These are phyloP conservation scores for Euphorbia corollata DNA, from an alignment of 441 rosid species.

Conservation along the genomic window DNA sequence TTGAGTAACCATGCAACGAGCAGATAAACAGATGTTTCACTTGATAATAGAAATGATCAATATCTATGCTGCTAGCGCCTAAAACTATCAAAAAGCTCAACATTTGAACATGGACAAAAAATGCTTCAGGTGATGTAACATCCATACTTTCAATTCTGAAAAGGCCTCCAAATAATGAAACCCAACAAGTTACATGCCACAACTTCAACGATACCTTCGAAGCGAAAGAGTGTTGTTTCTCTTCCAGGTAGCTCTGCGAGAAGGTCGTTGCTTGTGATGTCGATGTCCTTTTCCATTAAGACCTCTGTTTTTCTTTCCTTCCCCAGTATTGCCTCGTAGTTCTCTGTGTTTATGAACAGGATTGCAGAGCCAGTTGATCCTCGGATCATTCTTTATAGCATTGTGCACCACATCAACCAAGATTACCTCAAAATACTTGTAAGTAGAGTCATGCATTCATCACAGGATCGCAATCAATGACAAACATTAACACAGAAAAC, in stretches of 20 bases:
- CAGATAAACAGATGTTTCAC: too few species aligned
- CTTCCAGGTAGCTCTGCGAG: slow-evolving; percentile 94
- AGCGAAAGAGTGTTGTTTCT: slow-evolving; percentile 62
- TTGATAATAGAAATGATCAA: not conserved
- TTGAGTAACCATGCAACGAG: too few species aligned
- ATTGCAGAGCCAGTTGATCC: slow-evolving; percentile 84
- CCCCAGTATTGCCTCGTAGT: slow-evolving; percentile 79
- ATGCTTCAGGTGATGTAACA: slow-evolving; percentile 6
- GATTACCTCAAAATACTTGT: slow-evolving; percentile 75
- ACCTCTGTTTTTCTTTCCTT: slow-evolving; percentile 85
- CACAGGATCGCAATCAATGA: slow-evolving; percentile 5
- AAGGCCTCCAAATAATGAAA: slow-evolving; percentile 14
- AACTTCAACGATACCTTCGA: slow-evolving; percentile 62
- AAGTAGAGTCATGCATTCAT: slow-evolving; percentile 58
- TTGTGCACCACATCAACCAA: slow-evolving; percentile 75
- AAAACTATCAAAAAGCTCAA: slow-evolving; percentile 2
- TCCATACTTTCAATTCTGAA: slow-evolving; percentile 22
- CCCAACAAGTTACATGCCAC: slow-evolving; percentile 6
- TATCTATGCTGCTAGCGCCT: not conserved
- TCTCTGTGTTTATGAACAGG: slow-evolving; percentile 90
- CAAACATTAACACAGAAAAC: not conserved
- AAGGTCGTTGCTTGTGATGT: slow-evolving; percentile 75
- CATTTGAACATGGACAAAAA: slow-evolving; percentile 10
- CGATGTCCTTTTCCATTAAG: slow-evolving; percentile 73
- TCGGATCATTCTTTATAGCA: slow-evolving; percentile 76